Evolutionary conservation across 2,329 filamentous ascomycete species (phyloP).

Genomic region (Lachnellula subtilissima): DNA sequence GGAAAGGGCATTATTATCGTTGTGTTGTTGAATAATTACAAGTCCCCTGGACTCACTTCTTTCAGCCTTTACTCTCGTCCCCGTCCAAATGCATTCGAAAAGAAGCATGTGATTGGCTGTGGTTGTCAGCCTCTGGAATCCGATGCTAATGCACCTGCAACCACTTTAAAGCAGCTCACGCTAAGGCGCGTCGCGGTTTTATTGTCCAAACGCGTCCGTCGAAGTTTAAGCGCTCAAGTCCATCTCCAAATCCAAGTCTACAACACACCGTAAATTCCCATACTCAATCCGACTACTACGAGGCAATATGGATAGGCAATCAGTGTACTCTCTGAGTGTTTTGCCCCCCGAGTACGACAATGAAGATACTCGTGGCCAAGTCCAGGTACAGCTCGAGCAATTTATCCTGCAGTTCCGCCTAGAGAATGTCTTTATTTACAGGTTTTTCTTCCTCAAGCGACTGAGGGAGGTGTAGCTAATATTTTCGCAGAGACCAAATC

Average conservation of each 20-base stretch:
- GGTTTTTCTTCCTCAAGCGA: constrained; percentile 46
- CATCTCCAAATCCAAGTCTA: neutral
- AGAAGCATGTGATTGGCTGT: neutral
- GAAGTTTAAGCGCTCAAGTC: neutral
- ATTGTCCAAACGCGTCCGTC: neutral
- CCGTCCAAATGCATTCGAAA: neutral
- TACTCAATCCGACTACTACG: neutral
- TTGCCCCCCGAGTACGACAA: constrained; percentile 63
- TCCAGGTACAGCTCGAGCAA: constrained; percentile 76
- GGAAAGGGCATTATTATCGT: neutral
- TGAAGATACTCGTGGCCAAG: constrained; percentile 61
- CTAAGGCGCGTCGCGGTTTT: constrained; percentile 5
- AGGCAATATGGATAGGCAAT: constrained; percentile 73
- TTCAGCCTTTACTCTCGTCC: neutral
- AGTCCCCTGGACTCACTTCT: neutral
- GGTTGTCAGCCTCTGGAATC: no score
- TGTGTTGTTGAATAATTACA: neutral
- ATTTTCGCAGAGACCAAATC: constrained; percentile 71
- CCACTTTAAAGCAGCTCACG: constrained; percentile 11
- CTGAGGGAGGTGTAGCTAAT: constrained; percentile 28
- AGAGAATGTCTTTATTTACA: constrained; percentile 92
- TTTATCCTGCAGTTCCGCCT: constrained; percentile 93
- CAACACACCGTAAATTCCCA: neutral
- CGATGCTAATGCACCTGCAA: neutral
- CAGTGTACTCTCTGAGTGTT: constrained; percentile 79